A percentile compares a stretch with the other conserved stretches of the same genome.
phyloP scores from a whole-genome alignment of 129 eudicot species.

The Dittrichia graveolens region DNA sequence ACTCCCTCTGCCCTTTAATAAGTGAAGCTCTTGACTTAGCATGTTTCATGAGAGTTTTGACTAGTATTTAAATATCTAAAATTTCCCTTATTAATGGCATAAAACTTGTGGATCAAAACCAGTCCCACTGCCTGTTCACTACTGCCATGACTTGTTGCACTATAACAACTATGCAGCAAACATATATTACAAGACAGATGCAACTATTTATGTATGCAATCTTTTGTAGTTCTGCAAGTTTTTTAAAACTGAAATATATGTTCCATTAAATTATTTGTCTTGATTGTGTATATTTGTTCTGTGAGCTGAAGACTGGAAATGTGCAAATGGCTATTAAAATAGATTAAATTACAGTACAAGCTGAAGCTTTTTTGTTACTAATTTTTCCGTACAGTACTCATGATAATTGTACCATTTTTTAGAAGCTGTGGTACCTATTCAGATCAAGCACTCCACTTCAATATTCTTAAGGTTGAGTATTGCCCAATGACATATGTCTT shows the following conservation, averaged over 20 bases:
- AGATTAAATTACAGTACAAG: not conserved
- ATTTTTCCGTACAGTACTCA: not conserved
- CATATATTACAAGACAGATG: too few relatives aligned
- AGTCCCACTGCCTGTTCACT: too few relatives aligned
- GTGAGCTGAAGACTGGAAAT: too few relatives aligned
- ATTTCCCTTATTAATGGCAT: not conserved
- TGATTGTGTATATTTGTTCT: too few relatives aligned
- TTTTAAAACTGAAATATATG: not conserved
- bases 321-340: too few relatives aligned
- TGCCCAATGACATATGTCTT: not conserved
- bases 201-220: too few relatives aligned
- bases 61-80: conserved; percentile 1
- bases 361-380: not conserved
- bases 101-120: not conserved
- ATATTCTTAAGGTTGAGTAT: not conserved
- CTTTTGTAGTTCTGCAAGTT: too few relatives aligned
- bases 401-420: not conserved
- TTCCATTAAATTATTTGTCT: not conserved
- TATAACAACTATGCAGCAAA: too few relatives aligned
- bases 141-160: too few relatives aligned
- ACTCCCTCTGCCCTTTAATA: not conserved
- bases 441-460: not conserved
- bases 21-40: not conserved
- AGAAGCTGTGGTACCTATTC: conserved; percentile 2
- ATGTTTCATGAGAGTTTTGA: not conserved